Conservation (phyloP, 2,329 filamentous ascomycete genomes). For the Esteya vermicola region DNA sequence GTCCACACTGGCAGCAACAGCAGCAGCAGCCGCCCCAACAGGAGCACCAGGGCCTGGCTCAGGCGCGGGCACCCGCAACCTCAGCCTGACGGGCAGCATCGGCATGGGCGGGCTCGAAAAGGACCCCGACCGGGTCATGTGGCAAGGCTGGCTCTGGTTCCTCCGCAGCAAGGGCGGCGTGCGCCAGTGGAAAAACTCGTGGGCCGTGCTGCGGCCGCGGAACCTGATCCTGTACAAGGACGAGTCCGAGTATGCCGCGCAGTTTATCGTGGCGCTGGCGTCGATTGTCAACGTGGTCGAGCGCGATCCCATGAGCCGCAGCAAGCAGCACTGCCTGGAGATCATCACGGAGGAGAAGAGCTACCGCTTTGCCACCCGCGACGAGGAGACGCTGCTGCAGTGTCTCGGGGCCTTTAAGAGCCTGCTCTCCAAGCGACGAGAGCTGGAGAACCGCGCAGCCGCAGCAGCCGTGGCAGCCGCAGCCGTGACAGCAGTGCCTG, state of each 20-base stretch:
- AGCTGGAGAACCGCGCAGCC: slow-evolving; percentile 35
- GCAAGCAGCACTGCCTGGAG: slow-evolving; percentile 77
- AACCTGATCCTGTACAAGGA: slow-evolving; percentile 88
- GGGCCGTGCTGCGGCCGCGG: slow-evolving; percentile 78
- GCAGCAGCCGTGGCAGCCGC: slow-evolving; percentile 2
- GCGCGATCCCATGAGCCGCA: slow-evolving; percentile 73
- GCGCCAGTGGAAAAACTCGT: slow-evolving; percentile 86
- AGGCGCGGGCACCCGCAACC: slow-evolving; percentile 27
- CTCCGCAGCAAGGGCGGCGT: slow-evolving; percentile 72
- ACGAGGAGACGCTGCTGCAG: slow-evolving; percentile 70
- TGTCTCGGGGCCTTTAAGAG: slow-evolving; percentile 90
- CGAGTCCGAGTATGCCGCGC: slow-evolving; percentile 75
- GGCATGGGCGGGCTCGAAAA: slow-evolving; percentile 30
- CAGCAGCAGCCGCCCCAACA: no score
- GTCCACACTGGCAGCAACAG: no score
- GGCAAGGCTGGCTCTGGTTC: slow-evolving; percentile 80
- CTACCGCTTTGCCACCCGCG: slow-evolving; percentile 59
- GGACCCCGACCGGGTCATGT: slow-evolving; percentile 80
- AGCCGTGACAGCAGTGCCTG: background rate
- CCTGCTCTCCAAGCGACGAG: slow-evolving; percentile 55
- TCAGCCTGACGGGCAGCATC: slow-evolving; percentile 48
- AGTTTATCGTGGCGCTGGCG: slow-evolving; percentile 65
- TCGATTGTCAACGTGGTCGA: slow-evolving; percentile 83
- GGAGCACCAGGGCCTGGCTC: no score
- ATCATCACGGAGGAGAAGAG: slow-evolving; percentile 87